phyloP scores from a whole-genome alignment of 1,284 basidiomycete genomes.

The Ustilago esculenta region DNA sequence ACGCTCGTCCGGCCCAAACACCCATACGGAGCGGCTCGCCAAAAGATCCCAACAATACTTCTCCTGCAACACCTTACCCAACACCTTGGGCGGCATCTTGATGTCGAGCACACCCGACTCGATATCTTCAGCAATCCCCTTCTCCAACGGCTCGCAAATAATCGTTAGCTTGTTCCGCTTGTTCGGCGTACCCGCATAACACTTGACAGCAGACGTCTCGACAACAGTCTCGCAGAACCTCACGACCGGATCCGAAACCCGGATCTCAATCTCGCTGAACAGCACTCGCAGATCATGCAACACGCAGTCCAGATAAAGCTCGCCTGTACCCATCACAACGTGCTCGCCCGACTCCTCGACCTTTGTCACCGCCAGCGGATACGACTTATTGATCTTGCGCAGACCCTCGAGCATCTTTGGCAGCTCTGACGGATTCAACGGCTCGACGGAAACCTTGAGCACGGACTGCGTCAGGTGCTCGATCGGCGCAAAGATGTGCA shows the following conservation, averaged over 20 bases:
- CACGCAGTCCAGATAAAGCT: slow-evolving; percentile 94
- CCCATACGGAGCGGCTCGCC: slow-evolving; percentile 97
- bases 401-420: slow-evolving; percentile 98
- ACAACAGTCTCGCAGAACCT: slow-evolving; percentile 98
- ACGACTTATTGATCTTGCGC: slow-evolving; percentile 96
- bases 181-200: slow-evolving; percentile 98
- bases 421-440: slow-evolving; percentile 93
- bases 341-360: slow-evolving; percentile 99
- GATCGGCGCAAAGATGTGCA: slow-evolving; percentile 93
- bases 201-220: slow-evolving; percentile 96
- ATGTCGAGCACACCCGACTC: slow-evolving; percentile 57
- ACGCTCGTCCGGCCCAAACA: slow-evolving; percentile 96
- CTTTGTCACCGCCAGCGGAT: slow-evolving; percentile 91
- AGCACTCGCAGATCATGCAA: slow-evolving; percentile 92
- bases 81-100: slow-evolving; percentile 52
- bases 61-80: slow-evolving; percentile 62
- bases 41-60: slow-evolving; percentile 98
- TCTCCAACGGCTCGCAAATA: slow-evolving; percentile 64
- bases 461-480: slow-evolving; percentile 96
- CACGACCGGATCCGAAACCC: slow-evolving; percentile 97
- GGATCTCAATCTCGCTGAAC: slow-evolving; percentile 99
- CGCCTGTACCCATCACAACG: slow-evolving; percentile 94
- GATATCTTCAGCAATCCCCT: slow-evolving; percentile 65
- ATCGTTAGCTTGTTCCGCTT: slow-evolving; percentile 75
- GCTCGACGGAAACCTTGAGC: slow-evolving; percentile 98